Evolutionary conservation across 2,329 filamentous ascomycete genomes (phyloP).

Genomic region (Microdochium bolleyi): DNA sequence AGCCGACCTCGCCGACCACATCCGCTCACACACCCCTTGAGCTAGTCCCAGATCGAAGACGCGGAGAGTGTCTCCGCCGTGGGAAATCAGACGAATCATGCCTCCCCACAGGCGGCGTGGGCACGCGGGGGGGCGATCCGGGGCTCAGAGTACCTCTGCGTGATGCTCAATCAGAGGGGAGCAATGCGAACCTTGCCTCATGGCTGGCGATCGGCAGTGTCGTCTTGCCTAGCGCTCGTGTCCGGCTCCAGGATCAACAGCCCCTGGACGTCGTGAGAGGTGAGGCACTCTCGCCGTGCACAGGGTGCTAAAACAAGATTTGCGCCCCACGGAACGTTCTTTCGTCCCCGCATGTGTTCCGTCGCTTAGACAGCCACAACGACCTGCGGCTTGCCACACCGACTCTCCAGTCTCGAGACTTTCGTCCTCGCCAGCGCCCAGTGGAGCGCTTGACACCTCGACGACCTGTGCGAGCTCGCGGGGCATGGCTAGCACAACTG

Average conservation of each 20-base stretch:
- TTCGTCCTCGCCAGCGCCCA: too few relatives aligned
- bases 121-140: not conserved
- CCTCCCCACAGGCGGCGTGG: not conserved
- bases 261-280: not conserved
- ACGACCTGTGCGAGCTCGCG: too few relatives aligned
- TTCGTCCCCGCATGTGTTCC: not conserved
- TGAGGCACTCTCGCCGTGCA: not conserved
- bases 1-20: not conserved
- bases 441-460: too few relatives aligned
- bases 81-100: not conserved
- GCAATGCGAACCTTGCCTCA: not conserved
- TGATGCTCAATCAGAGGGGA: not conserved
- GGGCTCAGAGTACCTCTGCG: not conserved
- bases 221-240: too few relatives aligned
- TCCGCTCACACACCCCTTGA: not conserved
- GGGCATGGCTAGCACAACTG: too few relatives aligned
- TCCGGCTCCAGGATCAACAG: not conserved
- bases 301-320: not conserved
- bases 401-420: too few relatives aligned
- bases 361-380: not conserved
- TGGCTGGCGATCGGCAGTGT: too few relatives aligned
- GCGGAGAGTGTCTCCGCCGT: not conserved
- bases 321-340: not conserved
- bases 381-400: not conserved
- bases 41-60: not conserved